Percentiles rank a stretch among this genome's conserved stretches.
phyloP scores from a whole-genome alignment of 345 rosid species.

The thale cress (Arabidopsis thaliana) region DNA sequence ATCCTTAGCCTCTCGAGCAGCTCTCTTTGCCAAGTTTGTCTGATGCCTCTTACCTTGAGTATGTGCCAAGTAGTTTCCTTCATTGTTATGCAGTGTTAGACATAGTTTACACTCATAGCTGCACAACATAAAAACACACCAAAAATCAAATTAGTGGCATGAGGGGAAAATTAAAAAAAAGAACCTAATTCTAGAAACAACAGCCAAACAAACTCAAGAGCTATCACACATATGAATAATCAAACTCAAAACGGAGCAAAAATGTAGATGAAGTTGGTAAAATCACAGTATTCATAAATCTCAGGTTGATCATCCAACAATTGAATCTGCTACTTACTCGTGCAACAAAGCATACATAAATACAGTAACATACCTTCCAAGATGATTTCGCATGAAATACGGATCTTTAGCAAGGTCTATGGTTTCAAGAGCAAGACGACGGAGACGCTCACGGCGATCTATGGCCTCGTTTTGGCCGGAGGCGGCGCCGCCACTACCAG shows the following conservation, averaged over 20 bases:
- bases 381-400: constrained; percentile 98
- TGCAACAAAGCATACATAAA: neutral
- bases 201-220: constrained; percentile 12
- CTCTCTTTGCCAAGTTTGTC: constrained; percentile 96
- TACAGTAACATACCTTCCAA: constrained; percentile 66
- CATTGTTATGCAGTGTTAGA: constrained; percentile 96
- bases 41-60: constrained; percentile 98
- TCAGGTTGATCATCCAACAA: neutral
- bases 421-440: constrained; percentile 96
- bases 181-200: constrained; percentile 18
- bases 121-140: constrained; percentile 34
- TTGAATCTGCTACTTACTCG: neutral
- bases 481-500: constrained; percentile 98
- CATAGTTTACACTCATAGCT: constrained; percentile 99
- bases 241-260: neutral
- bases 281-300: neutral
- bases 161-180: neutral
- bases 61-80: constrained; percentile 99
- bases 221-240: neutral
- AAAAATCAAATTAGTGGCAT: constrained; percentile 15
- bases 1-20: constrained; percentile 95
- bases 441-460: constrained; percentile 98
- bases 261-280: neutral
- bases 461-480: constrained; percentile 95
- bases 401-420: constrained; percentile 98